Evolutionary conservation across 352 stramenopile genomes (phyloP), one percentile per base, ranked within the genome.

Genomic region (Phytophthora citrophthora): DNA sequence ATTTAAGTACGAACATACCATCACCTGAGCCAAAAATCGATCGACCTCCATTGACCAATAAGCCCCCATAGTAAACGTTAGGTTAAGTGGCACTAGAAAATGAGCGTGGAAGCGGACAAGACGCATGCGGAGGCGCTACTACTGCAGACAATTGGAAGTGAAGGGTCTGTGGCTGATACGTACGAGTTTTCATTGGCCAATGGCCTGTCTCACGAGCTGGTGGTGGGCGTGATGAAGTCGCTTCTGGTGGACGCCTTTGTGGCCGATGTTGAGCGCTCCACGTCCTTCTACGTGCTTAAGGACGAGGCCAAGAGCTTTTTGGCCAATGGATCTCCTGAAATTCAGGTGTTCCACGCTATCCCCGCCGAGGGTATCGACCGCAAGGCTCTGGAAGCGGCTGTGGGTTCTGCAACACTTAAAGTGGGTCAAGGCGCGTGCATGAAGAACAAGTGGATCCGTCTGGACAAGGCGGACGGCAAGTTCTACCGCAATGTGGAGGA

Each of bases 401-500:
- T 99, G 4, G 86, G 90, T 24, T 88, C 93, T 18, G 75, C 93
- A 20, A 83, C 89, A 11, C 86, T 95, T 64, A 99, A 99, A 71
- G 94, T 99, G 70, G 97, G 96, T 10, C 94, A 99, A 69, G 94
- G 94, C 55, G 96, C 93, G 64, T 98, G 91, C 74, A 99, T 99
- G 93, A 99, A 99, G 81, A 98, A 98, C 80, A 98, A 97, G 68
- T 99, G 97, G 97, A 91, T 98, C 54, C 91, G 93, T 51, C 91
- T 99, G 57, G 91, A 98, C 76, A 96, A 96, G 64, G 81, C 83
- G 24, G 79, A 83, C n/a, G 85, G 81, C 18, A 95, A 96, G 65
- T 79, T 98, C 48, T 90, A 88, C 69, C 86, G 86, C 76, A 91
- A 87, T 52, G 83, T 88, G 6, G 83, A 90, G 8, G 48, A 74